A percentile compares a stretch with the other conserved stretches of the same genome.
These are phyloP conservation scores for Waltergamsia citrina DNA, from an alignment of 2,329 filamentous ascomycete species.

Conservation along the genomic window DNA sequence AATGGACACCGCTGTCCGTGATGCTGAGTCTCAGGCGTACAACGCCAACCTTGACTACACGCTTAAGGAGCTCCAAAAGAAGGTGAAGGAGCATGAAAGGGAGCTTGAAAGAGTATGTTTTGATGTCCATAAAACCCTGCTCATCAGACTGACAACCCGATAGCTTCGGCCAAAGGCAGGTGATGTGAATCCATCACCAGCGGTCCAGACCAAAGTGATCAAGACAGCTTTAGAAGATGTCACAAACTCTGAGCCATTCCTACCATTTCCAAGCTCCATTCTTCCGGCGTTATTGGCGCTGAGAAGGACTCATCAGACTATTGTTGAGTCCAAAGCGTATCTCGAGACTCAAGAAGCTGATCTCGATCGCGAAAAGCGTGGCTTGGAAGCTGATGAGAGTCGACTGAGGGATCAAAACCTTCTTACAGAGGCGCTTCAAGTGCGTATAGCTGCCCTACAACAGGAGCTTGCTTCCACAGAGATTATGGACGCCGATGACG, in stretches of 20 bases:
- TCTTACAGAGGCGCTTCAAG: constrained; percentile 41
- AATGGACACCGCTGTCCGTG: neutral
- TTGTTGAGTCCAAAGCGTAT: constrained; percentile 53
- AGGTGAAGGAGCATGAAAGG: constrained; percentile 43
- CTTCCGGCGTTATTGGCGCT: constrained; percentile 64
- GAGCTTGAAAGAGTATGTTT: constrained; percentile 34
- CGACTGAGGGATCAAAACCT: constrained; percentile 44
- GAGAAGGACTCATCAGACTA: constrained; percentile 54
- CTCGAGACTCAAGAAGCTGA: constrained; percentile 34
- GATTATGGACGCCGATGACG: constrained; percentile 49
- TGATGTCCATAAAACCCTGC: neutral
- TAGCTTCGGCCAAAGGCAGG: constrained; percentile 17
- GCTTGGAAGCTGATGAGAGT: constrained; percentile 40
- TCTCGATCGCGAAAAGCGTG: constrained; percentile 31
- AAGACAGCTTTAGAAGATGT: constrained; percentile 58
- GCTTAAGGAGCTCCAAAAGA: constrained; percentile 53
- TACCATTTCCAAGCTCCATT: constrained; percentile 58
- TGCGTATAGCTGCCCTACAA: constrained; percentile 50
- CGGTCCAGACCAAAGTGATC: constrained; percentile 33
- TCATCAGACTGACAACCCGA: constrained; percentile 2
- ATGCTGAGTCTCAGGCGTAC: constrained; percentile 16
- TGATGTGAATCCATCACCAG: constrained; percentile 14
- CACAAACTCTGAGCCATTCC: constrained; percentile 49
- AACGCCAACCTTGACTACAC: constrained; percentile 54
- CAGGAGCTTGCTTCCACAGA: constrained; percentile 46